phyloP scores from a whole-genome alignment of 495 filamentous ascomycete species.

The Neurospora sp. region DNA sequence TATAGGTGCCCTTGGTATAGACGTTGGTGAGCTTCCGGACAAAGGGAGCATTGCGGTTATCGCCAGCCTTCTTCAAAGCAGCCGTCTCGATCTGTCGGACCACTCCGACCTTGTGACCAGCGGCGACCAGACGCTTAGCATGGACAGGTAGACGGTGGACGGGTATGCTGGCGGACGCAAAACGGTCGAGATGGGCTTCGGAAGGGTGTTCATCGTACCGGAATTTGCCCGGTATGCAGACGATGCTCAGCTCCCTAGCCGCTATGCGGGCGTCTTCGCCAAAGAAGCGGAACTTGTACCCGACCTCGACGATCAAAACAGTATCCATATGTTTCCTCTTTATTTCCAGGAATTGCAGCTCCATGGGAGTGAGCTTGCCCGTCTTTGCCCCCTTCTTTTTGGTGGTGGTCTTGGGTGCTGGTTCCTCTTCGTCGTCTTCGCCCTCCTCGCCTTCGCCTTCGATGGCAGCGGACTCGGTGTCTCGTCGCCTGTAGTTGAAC shows the following conservation, averaged over 20 bases:
- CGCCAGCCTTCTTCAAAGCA: conserved; percentile 91
- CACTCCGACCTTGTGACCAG: conserved; percentile 92
- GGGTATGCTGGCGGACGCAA: conserved; percentile 93
- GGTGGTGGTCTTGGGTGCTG: conserved; percentile 26
- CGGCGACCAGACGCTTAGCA: conserved; percentile 83
- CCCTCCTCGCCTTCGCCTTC: conserved; percentile 39
- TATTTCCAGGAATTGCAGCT: conserved; percentile 85
- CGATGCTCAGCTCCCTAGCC: conserved; percentile 84
- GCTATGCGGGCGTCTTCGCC: conserved; percentile 92
- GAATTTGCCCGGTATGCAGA: conserved; percentile 94
- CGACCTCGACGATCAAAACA: conserved; percentile 81
- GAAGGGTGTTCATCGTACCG: conserved; percentile 92
- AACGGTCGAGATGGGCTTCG: conserved; percentile 84
- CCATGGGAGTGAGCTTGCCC: conserved; percentile 87
- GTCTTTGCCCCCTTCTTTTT: conserved; percentile 66
- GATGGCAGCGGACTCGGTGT: conserved; percentile 37
- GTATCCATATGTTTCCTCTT: conserved; percentile 89
- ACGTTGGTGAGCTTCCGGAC: conserved; percentile 88
- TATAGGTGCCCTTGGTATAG: conserved; percentile 97
- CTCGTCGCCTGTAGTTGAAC: conserved; percentile 50
- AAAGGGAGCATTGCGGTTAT: conserved; percentile 91
- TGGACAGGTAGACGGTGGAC: conserved; percentile 89
- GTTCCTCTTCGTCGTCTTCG: conserved; percentile 40
- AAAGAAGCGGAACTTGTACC: conserved; percentile 97
- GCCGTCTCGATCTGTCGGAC: conserved; percentile 96